Evolutionary conservation across 805 yeast species (phyloP).

Genomic region (Candida easanensis): DNA sequence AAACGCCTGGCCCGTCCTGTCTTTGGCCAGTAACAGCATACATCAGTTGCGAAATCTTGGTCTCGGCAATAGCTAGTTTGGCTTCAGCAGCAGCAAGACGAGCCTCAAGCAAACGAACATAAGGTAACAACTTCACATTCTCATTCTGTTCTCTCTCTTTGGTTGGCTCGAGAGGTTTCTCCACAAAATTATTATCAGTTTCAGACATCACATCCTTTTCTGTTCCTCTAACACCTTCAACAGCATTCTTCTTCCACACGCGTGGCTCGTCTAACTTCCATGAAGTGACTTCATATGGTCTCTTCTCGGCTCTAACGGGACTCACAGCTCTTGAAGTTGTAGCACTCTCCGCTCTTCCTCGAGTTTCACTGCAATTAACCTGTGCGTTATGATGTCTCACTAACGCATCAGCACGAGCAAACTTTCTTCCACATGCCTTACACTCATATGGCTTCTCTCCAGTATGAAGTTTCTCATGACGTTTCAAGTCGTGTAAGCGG

Average conservation of each 20-base stretch:
- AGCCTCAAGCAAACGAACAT: slow-evolving; percentile 24
- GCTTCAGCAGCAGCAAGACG: slow-evolving; percentile 3
- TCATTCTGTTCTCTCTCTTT: background rate
- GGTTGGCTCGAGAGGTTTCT: background rate
- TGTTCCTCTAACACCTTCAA: background rate
- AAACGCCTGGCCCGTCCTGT: too few species aligned
- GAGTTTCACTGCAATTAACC: slow-evolving; percentile 23
- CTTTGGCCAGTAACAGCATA: too few species aligned
- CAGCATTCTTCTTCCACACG: slow-evolving; percentile 3
- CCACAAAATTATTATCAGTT: too few species aligned
- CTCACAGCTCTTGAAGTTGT: background rate
- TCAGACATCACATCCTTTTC: background rate
- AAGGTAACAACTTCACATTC: slow-evolving; percentile 16
- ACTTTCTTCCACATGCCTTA: slow-evolving; percentile 55
- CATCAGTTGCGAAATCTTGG: too few species aligned
- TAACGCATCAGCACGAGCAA: slow-evolving; percentile 76
- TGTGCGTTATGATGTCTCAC: slow-evolving; percentile 59
- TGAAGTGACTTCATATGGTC: background rate
- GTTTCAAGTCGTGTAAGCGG: slow-evolving; percentile 69
- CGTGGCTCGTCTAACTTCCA: slow-evolving; percentile 3
- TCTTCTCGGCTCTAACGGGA: background rate
- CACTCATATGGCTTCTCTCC: slow-evolving; percentile 73
- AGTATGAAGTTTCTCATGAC: slow-evolving; percentile 73
- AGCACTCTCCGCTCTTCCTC: slow-evolving; percentile 10
- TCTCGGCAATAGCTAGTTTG: background rate